Conservation (phyloP, 352 stramenopile species). For the Phytophthora parvispora region DNA sequence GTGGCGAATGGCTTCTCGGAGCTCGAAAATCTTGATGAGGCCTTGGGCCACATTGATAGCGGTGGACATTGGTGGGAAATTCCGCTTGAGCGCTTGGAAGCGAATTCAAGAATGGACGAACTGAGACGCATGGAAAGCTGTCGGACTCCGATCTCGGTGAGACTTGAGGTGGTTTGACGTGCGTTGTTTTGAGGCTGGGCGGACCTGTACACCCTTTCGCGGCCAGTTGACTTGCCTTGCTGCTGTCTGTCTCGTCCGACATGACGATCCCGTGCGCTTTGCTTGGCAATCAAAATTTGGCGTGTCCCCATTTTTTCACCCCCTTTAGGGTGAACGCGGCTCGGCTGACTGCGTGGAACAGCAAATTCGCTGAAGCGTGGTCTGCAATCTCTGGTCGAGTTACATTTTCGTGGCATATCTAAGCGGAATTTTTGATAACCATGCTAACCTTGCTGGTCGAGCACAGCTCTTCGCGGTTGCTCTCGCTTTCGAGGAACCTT, state of each 20-base stretch:
- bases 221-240: slow-evolving; percentile 14
- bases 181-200: background rate
- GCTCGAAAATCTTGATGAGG: slow-evolving; percentile 31
- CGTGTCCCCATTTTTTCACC: slow-evolving; percentile 1
- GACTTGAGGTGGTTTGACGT: slow-evolving; percentile 5
- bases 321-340: background rate
- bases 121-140: background rate
- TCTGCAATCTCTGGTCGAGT: too few species aligned
- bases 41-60: slow-evolving; percentile 10
- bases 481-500: slow-evolving; percentile 17
- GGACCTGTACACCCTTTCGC: slow-evolving; percentile 5
- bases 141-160: slow-evolving; percentile 16
- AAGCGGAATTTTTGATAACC: too few species aligned
- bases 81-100: slow-evolving; percentile 1
- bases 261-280: slow-evolving; percentile 9
- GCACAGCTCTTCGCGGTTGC: too few species aligned
- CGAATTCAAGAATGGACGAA: slow-evolving; percentile 19
- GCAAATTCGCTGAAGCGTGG: too few species aligned
- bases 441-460: too few species aligned
- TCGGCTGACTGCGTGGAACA: too few species aligned
- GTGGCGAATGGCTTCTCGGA: slow-evolving; percentile 34
- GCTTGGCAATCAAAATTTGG: slow-evolving; percentile 15
- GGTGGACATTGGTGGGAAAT: slow-evolving; percentile 14
- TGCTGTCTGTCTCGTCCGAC: slow-evolving; percentile 16
- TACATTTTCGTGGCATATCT: too few species aligned